Evolutionary conservation across 2,329 filamentous ascomycete genomes (phyloP).

Genomic region (Alternaria gaisen): DNA sequence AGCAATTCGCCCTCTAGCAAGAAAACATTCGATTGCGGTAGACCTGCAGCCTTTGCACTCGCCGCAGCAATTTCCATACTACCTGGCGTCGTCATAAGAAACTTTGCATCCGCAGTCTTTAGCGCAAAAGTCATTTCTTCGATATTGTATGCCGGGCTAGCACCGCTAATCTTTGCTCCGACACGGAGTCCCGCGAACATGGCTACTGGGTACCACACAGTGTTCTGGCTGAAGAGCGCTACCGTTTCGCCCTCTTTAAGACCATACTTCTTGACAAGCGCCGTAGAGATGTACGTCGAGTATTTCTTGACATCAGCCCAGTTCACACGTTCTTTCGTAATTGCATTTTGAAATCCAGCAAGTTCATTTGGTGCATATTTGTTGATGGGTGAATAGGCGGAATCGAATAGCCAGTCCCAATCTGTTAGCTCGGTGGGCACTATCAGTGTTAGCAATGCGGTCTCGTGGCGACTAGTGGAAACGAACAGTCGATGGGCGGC

Average conservation of each 20-base stretch:
- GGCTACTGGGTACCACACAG: constrained; percentile 72
- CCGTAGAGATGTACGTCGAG: constrained; percentile 68
- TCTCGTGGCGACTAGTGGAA: not conserved
- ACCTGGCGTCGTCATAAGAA: constrained; percentile 65
- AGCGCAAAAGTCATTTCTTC: constrained; percentile 75
- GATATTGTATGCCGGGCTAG: constrained; percentile 70
- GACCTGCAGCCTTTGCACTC: constrained; percentile 64
- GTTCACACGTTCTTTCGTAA: constrained; percentile 66
- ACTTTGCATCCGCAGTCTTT: constrained; percentile 64
- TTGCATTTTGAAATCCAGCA: constrained; percentile 66
- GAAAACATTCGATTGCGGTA: constrained; percentile 63
- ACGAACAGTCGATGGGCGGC: constrained; percentile 54
- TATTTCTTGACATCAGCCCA: constrained; percentile 67
- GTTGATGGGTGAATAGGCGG: constrained; percentile 60
- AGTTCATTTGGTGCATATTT: constrained; percentile 53
- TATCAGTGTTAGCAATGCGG: constrained; percentile 33
- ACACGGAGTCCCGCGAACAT: constrained; percentile 65
- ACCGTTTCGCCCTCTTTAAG: constrained; percentile 65
- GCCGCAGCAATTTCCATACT: constrained; percentile 64
- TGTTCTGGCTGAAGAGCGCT: constrained; percentile 70
- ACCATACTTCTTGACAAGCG: constrained; percentile 64
- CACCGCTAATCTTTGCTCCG: constrained; percentile 68
- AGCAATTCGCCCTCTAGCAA: constrained; percentile 64
- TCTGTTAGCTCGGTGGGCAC: constrained; percentile 64
- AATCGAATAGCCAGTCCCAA: constrained; percentile 71